Conservation (phyloP, 306 rosid genomes). For the Begonia loranthoides region DNA sequence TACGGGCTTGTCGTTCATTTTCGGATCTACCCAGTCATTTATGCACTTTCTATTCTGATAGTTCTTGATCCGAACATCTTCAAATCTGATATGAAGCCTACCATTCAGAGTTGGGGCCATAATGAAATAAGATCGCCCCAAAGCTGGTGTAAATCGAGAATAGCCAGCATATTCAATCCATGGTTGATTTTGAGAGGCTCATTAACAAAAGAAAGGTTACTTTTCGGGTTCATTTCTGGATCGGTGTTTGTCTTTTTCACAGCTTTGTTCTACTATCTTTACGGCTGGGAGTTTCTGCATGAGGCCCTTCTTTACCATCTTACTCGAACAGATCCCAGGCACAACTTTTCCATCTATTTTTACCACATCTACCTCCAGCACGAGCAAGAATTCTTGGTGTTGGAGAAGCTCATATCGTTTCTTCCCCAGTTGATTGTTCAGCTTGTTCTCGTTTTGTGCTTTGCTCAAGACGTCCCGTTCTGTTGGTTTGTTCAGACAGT, state of each 20-base stretch:
- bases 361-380: slow-evolving; percentile 81
- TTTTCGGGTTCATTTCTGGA: slow-evolving; percentile 62
- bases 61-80: slow-evolving; percentile 65
- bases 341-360: slow-evolving; percentile 79
- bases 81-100: slow-evolving; percentile 46
- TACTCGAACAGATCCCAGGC: slow-evolving; percentile 89
- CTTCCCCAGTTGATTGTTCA: slow-evolving; percentile 77
- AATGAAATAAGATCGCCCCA: slow-evolving; percentile 22
- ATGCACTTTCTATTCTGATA: slow-evolving; percentile 61
- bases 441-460: slow-evolving; percentile 51
- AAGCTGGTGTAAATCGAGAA: slow-evolving; percentile 13
- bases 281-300: slow-evolving; percentile 73
- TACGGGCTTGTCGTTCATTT: slow-evolving; percentile 91
- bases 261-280: slow-evolving; percentile 47
- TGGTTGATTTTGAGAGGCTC: slow-evolving; percentile 31
- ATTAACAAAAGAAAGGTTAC: slow-evolving; percentile 49
- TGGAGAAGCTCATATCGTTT: slow-evolving; percentile 85
- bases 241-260: slow-evolving; percentile 54
- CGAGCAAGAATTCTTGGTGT: slow-evolving; percentile 31
- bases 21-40: slow-evolving; percentile 78
- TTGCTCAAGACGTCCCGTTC: slow-evolving; percentile 71
- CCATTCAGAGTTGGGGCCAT: slow-evolving; percentile 46
- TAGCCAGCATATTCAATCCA: slow-evolving; percentile 14
- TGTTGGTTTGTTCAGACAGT: slow-evolving; percentile 74
- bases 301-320: slow-evolving; percentile 88